Percentiles rank a stretch among this genome's conserved stretches.
phyloP scores from a whole-genome alignment of 176 grass and related monocot genomes.

The Pontederia crassipes region DNA sequence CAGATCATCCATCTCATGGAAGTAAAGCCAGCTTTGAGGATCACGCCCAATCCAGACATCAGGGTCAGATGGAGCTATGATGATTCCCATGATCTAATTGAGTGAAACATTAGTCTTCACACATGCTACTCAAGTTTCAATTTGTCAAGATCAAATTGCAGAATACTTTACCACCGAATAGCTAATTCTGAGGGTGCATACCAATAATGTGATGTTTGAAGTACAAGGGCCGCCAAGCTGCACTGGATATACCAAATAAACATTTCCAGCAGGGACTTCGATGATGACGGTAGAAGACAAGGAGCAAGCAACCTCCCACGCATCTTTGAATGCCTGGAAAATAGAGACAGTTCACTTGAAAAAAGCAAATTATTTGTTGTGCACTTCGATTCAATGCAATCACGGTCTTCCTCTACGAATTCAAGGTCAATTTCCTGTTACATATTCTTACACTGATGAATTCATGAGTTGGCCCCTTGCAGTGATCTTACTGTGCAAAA shows the following conservation, averaged over 20 bases:
- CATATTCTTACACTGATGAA: too few species aligned
- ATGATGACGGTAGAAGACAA: constrained; percentile 31
- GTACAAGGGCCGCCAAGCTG: constrained; percentile 60
- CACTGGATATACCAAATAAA: constrained; percentile 44
- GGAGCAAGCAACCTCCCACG: constrained; percentile 47
- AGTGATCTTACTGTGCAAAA: too few species aligned
- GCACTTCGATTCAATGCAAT: background rate
- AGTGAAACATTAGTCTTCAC: background rate
- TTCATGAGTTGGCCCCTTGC: too few species aligned
- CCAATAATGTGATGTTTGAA: constrained; percentile 51
- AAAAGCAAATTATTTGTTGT: background rate
- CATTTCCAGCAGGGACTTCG: constrained; percentile 38
- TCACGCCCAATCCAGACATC: constrained; percentile 41
- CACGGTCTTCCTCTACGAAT: background rate
- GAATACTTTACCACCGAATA: background rate
- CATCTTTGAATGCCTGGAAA: constrained; percentile 49
- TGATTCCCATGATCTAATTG: constrained; percentile 34
- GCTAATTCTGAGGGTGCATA: constrained; percentile 6
- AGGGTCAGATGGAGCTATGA: constrained; percentile 48
- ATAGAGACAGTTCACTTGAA: background rate
- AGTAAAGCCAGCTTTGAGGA: constrained; percentile 54
- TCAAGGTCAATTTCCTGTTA: too few species aligned
- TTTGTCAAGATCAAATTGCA: too few species aligned
- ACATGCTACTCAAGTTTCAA: background rate
- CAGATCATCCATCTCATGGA: constrained; percentile 41